A percentile compares a stretch with the other conserved stretches of the same genome.
These are phyloP conservation scores for Quercus tomentella DNA, from an alignment of 331 rosid species.

Conservation along the genomic window DNA sequence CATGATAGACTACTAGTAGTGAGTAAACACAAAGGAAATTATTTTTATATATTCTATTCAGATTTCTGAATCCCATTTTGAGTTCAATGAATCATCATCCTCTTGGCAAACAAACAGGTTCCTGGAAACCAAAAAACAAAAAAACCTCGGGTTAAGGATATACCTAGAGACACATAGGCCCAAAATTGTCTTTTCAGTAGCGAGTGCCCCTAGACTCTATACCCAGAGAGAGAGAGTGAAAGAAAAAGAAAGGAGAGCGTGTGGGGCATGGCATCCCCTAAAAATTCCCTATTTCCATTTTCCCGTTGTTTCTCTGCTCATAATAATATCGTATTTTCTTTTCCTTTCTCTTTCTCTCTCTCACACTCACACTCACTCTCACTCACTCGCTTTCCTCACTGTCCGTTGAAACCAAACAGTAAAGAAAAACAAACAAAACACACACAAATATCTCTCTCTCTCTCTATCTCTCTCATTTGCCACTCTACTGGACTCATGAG, in stretches of 20 bases:
- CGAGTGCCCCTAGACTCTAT: conserved; percentile 23
- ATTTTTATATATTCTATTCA: too few species aligned
- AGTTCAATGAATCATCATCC: too few species aligned
- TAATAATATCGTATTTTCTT: neutral
- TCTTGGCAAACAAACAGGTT: too few species aligned
- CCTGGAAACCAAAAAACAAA: too few species aligned
- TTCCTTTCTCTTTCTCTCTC: conserved; percentile 1
- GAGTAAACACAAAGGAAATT: too few species aligned
- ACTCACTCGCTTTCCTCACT: conserved; percentile 16
- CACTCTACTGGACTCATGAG: neutral
- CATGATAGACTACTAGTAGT: too few species aligned
- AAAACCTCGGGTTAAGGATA: conserved; percentile 20
- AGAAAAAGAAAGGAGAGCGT: neutral
- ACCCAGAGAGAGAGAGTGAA: neutral
- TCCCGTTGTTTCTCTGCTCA: neutral
- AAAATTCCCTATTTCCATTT: neutral
- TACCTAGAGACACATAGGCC: conserved; percentile 7
- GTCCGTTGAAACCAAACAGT: conserved; percentile 54
- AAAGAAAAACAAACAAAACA: too few species aligned
- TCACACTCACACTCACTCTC: conserved; percentile 1
- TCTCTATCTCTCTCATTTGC: conserved; percentile 4
- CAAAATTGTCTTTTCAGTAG: conserved; percentile 19
- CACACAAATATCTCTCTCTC: neutral
- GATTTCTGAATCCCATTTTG: too few species aligned
- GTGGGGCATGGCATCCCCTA: conserved; percentile 1